Conservation (phyloP, 495 filamentous ascomycete genomes). For the Neurospora discreta region DNA sequence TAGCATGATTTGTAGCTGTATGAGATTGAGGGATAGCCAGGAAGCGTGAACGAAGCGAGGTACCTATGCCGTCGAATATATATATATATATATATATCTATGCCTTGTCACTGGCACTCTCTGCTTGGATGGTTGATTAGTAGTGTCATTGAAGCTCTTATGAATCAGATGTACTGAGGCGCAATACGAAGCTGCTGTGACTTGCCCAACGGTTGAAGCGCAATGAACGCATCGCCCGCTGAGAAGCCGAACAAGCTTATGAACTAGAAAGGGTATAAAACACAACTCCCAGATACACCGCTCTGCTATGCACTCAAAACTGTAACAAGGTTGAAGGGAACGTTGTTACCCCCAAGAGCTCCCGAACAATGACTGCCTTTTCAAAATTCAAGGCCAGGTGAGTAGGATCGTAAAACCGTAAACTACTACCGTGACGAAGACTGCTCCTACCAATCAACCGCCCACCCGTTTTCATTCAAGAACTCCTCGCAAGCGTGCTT, state of each 20-base stretch:
- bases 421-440: background rate
- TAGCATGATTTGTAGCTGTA: background rate
- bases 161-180: background rate
- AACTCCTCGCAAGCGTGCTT: slow-evolving; percentile 79
- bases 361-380: background rate
- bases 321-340: background rate
- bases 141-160: background rate
- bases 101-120: background rate
- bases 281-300: background rate
- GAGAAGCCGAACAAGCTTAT: background rate
- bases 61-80: background rate
- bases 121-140: background rate
- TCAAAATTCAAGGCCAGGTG: background rate
- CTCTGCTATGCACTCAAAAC: background rate
- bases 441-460: slow-evolving; percentile 66
- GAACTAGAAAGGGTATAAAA: background rate
- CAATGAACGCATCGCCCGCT: background rate
- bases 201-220: background rate
- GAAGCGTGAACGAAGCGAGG: background rate
- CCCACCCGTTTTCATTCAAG: slow-evolving; percentile 82
- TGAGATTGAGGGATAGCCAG: background rate
- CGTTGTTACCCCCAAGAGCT: background rate
- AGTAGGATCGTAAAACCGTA: background rate
- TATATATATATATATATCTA: too few relatives aligned
- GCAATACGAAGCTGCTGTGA: background rate